Evolutionary conservation across 2,329 filamentous ascomycete species (phyloP).

Genomic region (Verticillium tricorpus): DNA sequence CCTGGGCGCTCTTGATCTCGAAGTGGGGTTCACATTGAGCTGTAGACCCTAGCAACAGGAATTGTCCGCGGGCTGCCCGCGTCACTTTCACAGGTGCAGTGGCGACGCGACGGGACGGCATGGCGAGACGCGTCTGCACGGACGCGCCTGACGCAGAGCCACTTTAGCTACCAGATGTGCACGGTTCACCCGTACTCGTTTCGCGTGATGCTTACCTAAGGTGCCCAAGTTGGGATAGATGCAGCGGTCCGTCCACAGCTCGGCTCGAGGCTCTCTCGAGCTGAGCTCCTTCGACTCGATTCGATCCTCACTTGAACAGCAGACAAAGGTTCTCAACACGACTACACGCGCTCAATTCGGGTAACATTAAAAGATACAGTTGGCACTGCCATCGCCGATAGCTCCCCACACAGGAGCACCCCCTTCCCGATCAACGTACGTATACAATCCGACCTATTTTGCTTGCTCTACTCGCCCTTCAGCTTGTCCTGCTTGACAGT

Average conservation of each 20-base stretch:
- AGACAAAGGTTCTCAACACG: not conserved
- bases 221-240: no score
- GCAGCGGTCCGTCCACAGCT: no score
- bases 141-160: not conserved
- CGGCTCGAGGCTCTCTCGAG: no score
- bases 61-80: not conserved
- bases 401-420: not conserved
- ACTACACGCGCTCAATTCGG: not conserved
- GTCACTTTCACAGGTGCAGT: not conserved
- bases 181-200: not conserved
- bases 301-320: no score
- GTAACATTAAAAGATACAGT: constrained; percentile 1
- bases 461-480: constrained; percentile 53
- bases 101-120: not conserved
- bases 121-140: not conserved
- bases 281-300: no score
- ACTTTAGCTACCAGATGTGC: not conserved
- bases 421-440: not conserved
- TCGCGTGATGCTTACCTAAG: not conserved
- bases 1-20: not conserved
- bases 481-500: constrained; percentile 63
- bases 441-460: not conserved
- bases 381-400: not conserved
- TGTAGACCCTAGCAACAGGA: not conserved
- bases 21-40: not conserved